A percentile compares a stretch with the other conserved stretches of the same genome.
These are phyloP conservation scores for Apophysomyces sp. DNA, from an alignment of 371 early-diverging fungal species.

Conservation along the genomic window DNA sequence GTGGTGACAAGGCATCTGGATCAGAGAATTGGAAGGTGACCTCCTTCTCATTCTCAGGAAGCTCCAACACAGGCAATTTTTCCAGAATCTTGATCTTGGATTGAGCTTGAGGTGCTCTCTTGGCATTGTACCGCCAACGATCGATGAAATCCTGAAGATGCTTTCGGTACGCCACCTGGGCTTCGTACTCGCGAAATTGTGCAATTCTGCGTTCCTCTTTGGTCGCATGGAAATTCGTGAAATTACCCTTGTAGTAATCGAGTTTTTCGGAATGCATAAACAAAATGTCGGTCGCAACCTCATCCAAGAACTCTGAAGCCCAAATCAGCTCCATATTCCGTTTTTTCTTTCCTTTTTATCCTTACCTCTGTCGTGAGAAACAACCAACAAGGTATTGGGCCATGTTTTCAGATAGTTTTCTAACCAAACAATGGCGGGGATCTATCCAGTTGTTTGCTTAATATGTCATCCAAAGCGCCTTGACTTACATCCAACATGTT, in stretches of 20 bases:
- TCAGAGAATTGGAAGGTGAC: constrained; percentile 93
- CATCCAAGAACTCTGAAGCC: constrained; percentile 87
- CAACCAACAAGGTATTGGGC: constrained; percentile 91
- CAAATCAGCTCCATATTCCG: background rate
- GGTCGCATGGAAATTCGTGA: constrained; percentile 84
- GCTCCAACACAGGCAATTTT: constrained; percentile 90
- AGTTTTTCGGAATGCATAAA: constrained; percentile 92
- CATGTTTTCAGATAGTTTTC: constrained; percentile 90
- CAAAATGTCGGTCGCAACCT: constrained; percentile 95
- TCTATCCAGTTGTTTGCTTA: constrained; percentile 18
- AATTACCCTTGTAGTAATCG: constrained; percentile 96
- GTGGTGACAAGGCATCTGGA: constrained; percentile 83
- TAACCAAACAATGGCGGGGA: constrained; percentile 96
- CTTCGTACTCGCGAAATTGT: constrained; percentile 90
- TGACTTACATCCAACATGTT: constrained; percentile 85
- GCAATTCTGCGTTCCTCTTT: constrained; percentile 89
- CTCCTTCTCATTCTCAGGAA: constrained; percentile 80
- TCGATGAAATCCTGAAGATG: constrained; percentile 98
- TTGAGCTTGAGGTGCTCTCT: constrained; percentile 97
- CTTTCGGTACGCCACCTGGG: constrained; percentile 90
- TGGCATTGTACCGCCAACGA: constrained; percentile 98
- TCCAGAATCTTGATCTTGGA: constrained; percentile 97
- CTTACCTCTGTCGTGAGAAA: constrained; percentile 92
- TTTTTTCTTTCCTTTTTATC: background rate
- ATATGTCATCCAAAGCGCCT: background rate